Evolutionary conservation across 495 filamentous ascomycete genomes (phyloP).

Genomic region (Melanomma pulvis-pyrius): DNA sequence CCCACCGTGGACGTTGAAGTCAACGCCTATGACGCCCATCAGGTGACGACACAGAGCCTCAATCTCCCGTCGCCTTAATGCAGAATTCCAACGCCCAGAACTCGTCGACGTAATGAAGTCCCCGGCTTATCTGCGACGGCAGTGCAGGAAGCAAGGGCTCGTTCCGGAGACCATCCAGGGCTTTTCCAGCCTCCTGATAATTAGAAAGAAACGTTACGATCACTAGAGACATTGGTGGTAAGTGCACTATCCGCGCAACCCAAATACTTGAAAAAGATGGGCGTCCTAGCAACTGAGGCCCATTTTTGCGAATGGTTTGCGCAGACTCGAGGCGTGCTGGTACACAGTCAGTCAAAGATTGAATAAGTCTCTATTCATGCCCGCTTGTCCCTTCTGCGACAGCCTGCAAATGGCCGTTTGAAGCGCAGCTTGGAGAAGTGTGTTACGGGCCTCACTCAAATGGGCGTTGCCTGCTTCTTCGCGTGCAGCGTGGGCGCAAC

Average conservation of each 20-base stretch:
- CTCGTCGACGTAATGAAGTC: not conserved
- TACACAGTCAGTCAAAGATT: conserved; percentile 16
- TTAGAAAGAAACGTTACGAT: conserved; percentile 25
- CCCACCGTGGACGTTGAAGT: not conserved
- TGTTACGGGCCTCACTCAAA: conserved; percentile 17
- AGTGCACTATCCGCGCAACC: conserved; percentile 17
- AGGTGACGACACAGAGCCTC: conserved; percentile 1
- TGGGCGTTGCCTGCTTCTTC: conserved; percentile 20
- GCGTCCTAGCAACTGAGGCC: not conserved
- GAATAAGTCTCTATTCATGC: not conserved
- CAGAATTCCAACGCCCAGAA: not conserved
- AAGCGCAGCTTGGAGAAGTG: conserved; percentile 10
- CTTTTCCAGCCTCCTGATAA: conserved; percentile 17
- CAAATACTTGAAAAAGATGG: conserved; percentile 3
- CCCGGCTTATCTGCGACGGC: not conserved
- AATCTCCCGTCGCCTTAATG: conserved; percentile 17
- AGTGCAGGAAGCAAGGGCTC: conserved; percentile 32
- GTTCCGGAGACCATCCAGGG: not conserved
- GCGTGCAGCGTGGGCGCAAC: conserved; percentile 32
- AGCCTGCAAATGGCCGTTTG: conserved; percentile 16
- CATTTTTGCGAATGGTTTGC: conserved; percentile 14
- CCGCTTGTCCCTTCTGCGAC: not conserved
- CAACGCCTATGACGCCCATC: conserved; percentile 1
- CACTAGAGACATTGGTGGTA: conserved; percentile 31
- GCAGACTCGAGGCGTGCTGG: conserved; percentile 1